These are phyloP conservation scores for Sechiopsis laciniata DNA, from an alignment of 306 rosid genomes.

Conservation along the genomic window DNA sequence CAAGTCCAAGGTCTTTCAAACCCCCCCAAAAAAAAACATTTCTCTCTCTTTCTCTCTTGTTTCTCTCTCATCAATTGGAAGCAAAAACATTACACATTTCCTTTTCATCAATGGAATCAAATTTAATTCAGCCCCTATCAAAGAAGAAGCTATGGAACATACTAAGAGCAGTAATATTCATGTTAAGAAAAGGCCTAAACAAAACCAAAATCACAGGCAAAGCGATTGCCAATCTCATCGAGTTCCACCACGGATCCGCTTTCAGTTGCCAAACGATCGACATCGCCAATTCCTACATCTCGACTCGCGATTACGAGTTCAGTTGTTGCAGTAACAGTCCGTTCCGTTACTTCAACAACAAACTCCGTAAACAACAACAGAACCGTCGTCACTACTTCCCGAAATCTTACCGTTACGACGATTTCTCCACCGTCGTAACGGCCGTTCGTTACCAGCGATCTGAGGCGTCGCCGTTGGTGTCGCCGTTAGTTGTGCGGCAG, in stretches of 20 bases:
- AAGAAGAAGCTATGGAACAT: conserved; percentile 63
- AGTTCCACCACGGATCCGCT: conserved; percentile 45
- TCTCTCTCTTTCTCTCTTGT: neutral
- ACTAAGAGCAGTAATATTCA: conserved; percentile 42
- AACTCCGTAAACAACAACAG: conserved; percentile 25
- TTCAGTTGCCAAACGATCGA: conserved; percentile 43
- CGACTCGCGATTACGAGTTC: conserved; percentile 74
- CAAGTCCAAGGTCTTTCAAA: neutral
- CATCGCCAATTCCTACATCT: conserved; percentile 42
- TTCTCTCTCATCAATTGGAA: neutral
- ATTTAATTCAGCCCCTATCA: conserved; percentile 33
- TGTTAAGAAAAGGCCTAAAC: conserved; percentile 60
- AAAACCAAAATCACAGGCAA: conserved; percentile 39
- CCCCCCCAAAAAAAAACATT: neutral
- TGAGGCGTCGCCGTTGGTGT: conserved; percentile 59
- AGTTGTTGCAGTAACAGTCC: conserved; percentile 75
- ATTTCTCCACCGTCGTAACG: conserved; percentile 31
- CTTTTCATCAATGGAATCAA: conserved; percentile 39
- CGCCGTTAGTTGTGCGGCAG: conserved; percentile 40
- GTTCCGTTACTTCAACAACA: conserved; percentile 29
- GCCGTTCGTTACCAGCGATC: conserved; percentile 37
- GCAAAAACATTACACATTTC: neutral
- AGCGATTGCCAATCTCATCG: conserved; percentile 42
- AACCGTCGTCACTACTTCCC: conserved; percentile 19
- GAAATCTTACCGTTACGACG: conserved; percentile 37